phyloP scores from a whole-genome alignment of 495 filamentous ascomycete genomes.

The Penicillium crystallinum region DNA sequence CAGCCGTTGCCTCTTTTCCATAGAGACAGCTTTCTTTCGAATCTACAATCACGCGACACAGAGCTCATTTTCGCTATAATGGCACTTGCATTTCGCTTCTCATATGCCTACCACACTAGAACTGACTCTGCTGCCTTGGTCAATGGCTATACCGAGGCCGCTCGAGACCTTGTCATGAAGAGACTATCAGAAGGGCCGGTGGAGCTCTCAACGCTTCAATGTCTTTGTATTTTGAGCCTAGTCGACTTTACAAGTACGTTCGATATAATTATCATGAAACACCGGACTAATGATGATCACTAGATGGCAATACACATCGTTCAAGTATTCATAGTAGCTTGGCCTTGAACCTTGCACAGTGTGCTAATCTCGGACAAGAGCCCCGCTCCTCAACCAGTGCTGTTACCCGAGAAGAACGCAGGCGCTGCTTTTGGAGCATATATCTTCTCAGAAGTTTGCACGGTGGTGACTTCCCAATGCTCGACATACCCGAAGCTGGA shows the following conservation, averaged over 20 bases:
- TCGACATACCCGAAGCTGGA: constrained; percentile 32
- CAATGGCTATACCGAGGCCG: constrained; percentile 39
- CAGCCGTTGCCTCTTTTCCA: constrained; percentile 45
- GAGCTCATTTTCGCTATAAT: constrained; percentile 41
- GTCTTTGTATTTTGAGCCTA: constrained; percentile 41
- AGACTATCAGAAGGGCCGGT: constrained; percentile 41
- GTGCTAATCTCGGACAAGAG: constrained; percentile 37
- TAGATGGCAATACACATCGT: constrained; percentile 45
- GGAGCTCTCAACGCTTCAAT: constrained; percentile 45
- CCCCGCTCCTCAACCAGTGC: constrained; percentile 14
- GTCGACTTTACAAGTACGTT: constrained; percentile 44
- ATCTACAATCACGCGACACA: constrained; percentile 29
- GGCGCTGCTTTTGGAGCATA: constrained; percentile 47
- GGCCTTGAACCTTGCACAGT: constrained; percentile 44
- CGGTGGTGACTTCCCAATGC: constrained; percentile 37
- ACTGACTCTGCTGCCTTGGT: constrained; percentile 15
- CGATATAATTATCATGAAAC: neutral
- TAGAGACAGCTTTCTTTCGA: constrained; percentile 31
- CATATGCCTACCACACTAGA: constrained; percentile 12
- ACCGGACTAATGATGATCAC: neutral
- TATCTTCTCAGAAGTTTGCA: constrained; percentile 44
- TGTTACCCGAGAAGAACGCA: constrained; percentile 35
- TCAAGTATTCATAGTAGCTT: constrained; percentile 45
- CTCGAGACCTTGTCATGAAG: constrained; percentile 37
- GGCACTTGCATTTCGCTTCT: constrained; percentile 36